These are phyloP conservation scores for Ziziphus jujuba DNA, from an alignment of 306 rosid species.

Conservation along the genomic window DNA sequence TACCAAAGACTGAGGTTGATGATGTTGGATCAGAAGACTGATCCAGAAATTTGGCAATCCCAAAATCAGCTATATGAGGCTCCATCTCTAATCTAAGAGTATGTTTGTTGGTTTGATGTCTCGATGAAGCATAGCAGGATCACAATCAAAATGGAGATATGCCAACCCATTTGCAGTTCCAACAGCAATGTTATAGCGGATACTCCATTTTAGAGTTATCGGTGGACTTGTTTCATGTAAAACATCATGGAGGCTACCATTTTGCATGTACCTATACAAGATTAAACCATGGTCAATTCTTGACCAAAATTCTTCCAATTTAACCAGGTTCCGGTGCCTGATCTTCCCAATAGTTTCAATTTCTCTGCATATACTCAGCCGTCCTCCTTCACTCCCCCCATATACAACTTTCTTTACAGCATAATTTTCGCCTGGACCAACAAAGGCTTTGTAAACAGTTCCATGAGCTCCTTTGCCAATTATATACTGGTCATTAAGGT, in stretches of 20 bases:
- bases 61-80: constrained; percentile 77
- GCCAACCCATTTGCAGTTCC: constrained; percentile 77
- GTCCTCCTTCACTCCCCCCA: constrained; percentile 40
- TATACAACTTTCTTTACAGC: constrained; percentile 73
- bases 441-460: constrained; percentile 64
- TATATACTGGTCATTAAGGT: constrained; percentile 52
- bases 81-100: constrained; percentile 81
- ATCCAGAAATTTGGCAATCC: constrained; percentile 77
- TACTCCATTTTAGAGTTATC: constrained; percentile 53
- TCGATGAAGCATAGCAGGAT: constrained; percentile 75
- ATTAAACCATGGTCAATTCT: constrained; percentile 59
- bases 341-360: constrained; percentile 57
- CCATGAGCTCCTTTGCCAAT: constrained; percentile 93
- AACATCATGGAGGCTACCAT: constrained; percentile 85
- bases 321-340: constrained; percentile 73
- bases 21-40: constrained; percentile 44
- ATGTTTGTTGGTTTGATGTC: constrained; percentile 85
- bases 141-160: constrained; percentile 79
- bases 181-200: constrained; percentile 62
- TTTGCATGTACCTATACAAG: constrained; percentile 65
- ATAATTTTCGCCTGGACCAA: constrained; percentile 42
- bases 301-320: constrained; percentile 63
- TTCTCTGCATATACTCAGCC: constrained; percentile 63
- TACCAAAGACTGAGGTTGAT: constrained; percentile 54
- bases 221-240: constrained; percentile 54